Evolutionary conservation across 2,329 filamentous ascomycete genomes (phyloP).

Genomic region (Trichophyton mentagrophytes): DNA sequence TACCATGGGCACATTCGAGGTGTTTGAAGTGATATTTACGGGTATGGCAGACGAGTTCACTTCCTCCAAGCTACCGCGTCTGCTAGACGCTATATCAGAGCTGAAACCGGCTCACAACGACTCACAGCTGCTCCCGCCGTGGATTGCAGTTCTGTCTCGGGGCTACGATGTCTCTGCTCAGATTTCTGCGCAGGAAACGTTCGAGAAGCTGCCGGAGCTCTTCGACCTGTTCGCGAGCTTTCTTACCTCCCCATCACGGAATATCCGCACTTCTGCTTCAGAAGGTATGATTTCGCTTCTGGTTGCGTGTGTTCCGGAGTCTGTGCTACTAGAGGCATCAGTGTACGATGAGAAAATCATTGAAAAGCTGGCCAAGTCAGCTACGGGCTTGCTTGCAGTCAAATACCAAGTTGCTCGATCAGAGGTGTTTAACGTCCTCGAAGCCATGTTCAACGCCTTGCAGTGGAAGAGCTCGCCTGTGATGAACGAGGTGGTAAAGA

Average conservation of each 20-base stretch:
- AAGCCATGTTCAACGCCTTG: conserved; percentile 73
- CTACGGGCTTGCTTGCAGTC: conserved; percentile 65
- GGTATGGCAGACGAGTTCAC: conserved; percentile 80
- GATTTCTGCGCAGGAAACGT: conserved; percentile 78
- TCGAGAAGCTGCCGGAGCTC: conserved; percentile 73
- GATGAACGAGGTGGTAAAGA: conserved; percentile 60
- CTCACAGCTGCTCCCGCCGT: conserved; percentile 84
- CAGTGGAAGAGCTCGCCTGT: conserved; percentile 75
- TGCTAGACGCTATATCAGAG: conserved; percentile 85
- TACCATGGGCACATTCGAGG: conserved; percentile 91
- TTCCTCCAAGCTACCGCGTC: conserved; percentile 73
- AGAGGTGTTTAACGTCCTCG: conserved; percentile 82
- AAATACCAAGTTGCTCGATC: conserved; percentile 92
- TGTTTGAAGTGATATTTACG: conserved; percentile 93
- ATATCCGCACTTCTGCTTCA: conserved; percentile 86
- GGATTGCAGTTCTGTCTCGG: conserved; percentile 89
- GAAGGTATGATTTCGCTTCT: conserved; percentile 91
- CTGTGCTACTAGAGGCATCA: conserved; percentile 74
- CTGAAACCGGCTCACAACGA: conserved; percentile 85
- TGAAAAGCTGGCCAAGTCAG: conserved; percentile 60
- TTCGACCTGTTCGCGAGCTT: conserved; percentile 71
- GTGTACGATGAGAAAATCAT: conserved; percentile 84
- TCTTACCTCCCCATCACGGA: conserved; percentile 74
- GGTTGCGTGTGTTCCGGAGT: conserved; percentile 73
- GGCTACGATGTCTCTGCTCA: conserved; percentile 90